Percentiles rank a stretch among this genome's conserved stretches.
Evolutionary conservation across 202 grass and related monocot species (phyloP).

Genomic region (Eragrostis tef): DNA sequence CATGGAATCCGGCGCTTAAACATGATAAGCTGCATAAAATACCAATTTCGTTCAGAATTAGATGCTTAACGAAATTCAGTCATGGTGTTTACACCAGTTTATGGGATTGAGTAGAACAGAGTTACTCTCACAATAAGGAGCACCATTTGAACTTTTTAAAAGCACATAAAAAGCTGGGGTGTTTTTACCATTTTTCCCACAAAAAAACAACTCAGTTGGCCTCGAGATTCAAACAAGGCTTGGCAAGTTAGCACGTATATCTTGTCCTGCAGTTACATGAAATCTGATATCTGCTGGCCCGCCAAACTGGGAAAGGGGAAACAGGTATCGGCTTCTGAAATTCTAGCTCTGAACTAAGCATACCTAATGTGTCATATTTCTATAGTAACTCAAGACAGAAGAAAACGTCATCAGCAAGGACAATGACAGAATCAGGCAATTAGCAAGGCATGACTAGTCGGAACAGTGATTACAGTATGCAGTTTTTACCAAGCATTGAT

Average conservation of each 20-base stretch:
- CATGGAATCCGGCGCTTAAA: slow-evolving; percentile 90
- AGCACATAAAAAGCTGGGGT: background rate
- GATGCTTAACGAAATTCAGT: background rate
- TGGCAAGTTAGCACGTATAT: background rate
- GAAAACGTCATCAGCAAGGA: background rate
- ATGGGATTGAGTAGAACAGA: slow-evolving; percentile 10
- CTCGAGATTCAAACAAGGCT: slow-evolving; percentile 12
- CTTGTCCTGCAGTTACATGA: background rate
- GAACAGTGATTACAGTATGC: background rate
- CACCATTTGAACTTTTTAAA: background rate
- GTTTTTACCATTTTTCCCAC: background rate
- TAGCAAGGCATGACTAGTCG: background rate
- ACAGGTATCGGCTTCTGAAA: background rate
- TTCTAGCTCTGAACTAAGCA: slow-evolving; percentile 1
- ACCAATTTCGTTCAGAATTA: slow-evolving; percentile 48
- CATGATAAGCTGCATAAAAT: slow-evolving; percentile 91
- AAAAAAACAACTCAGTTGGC: slow-evolving; percentile 13
- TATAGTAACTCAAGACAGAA: background rate
- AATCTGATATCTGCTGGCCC: background rate
- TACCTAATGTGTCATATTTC: background rate
- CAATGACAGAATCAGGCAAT: background rate
- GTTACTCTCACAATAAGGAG: slow-evolving; percentile 15
- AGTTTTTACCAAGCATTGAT: slow-evolving; percentile 4
- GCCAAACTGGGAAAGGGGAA: background rate
- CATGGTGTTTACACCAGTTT: slow-evolving; percentile 12